Evolutionary conservation across 2,329 filamentous ascomycete species (phyloP).

Genomic region (Colletotrichum musicola): DNA sequence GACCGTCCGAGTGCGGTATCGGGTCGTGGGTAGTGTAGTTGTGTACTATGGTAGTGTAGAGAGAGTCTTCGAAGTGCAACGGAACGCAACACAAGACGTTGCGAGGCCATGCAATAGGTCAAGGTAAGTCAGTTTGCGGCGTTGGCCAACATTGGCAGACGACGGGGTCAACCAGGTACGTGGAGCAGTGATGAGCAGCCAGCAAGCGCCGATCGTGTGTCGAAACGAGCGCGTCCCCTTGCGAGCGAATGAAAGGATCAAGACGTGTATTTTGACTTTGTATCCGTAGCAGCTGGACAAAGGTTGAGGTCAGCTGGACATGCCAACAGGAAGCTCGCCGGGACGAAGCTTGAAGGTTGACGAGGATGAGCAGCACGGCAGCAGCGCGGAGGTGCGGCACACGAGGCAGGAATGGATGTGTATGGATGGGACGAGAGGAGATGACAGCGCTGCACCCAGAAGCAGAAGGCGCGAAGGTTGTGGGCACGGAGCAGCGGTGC

Average conservation of each 20-base stretch:
- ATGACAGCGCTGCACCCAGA: background rate
- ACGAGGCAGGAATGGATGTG: slow-evolving; percentile 9
- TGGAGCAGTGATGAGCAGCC: slow-evolving; percentile 28
- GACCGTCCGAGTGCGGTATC: slow-evolving; percentile 31
- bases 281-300: slow-evolving; percentile 36
- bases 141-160: slow-evolving; percentile 9
- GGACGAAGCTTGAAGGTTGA: slow-evolving; percentile 17
- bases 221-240: slow-evolving; percentile 17
- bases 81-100: no score
- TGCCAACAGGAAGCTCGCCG: slow-evolving; percentile 11
- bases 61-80: no score
- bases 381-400: slow-evolving; percentile 29
- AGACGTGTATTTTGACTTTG: slow-evolving; percentile 33
- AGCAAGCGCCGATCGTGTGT: slow-evolving; percentile 29
- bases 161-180: slow-evolving; percentile 31
- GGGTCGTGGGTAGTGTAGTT: background rate
- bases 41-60: no score
- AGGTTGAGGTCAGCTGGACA: slow-evolving; percentile 39
- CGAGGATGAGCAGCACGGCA: slow-evolving; percentile 5
- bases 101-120: no score
- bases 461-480: no score
- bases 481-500: no score
- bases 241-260: slow-evolving; percentile 22
- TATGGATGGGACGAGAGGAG: slow-evolving; percentile 22
- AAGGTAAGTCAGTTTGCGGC: background rate